Evolutionary conservation across 768 basidiomycete species (phyloP), one percentile per base, ranked within the genome.

Genomic region (Boletus rex-veris): DNA sequence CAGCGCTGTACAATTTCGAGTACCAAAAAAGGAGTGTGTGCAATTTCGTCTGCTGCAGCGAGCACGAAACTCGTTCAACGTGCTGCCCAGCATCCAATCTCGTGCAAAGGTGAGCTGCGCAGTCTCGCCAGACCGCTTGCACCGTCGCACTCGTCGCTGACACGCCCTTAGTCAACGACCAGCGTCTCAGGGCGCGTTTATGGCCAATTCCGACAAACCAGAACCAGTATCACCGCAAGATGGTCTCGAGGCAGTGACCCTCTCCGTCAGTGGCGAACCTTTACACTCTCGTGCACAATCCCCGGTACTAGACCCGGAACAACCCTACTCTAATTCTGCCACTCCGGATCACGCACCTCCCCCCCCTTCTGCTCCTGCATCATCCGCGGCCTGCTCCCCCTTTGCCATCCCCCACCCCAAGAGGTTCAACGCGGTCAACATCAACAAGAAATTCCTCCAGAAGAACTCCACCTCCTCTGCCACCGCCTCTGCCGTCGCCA

Each of bases 401-500:
- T 70, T 71, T 21, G 62, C 64, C 16, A 62, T 70, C 4, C 79
- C 80, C 2, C 86, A 83, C 58, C 80, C 82, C 30, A 98, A 98
- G 78, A 85, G 88, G 65, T 95, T 94, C 72, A 90, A 77, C 67
- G 83, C 92, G 28, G 83, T 92, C 58, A 93, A 92, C 67, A 92
- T 98, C 71, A 96, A 92, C 77, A 96, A 94, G 83, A 92, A 91
- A 72, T 98, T 98, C 71, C 76, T 98, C 40, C 90, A 93, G 76
- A 96, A 95, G 80, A 88, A 87, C 51, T 84, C 84, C 7, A 71
- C 85, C 40, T 75, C 83, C 39, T 76, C 84, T 24, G 72, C 75
- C 44, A 67, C 82, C 24, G 64, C 75, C 35, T 73, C 81, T 18
- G 63, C 33, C 45, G 72, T 77, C 26, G 71, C 80, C 19, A 67